Conservation (phyloP, 1,284 basidiomycete genomes). For the Puccinia polysora region DNA sequence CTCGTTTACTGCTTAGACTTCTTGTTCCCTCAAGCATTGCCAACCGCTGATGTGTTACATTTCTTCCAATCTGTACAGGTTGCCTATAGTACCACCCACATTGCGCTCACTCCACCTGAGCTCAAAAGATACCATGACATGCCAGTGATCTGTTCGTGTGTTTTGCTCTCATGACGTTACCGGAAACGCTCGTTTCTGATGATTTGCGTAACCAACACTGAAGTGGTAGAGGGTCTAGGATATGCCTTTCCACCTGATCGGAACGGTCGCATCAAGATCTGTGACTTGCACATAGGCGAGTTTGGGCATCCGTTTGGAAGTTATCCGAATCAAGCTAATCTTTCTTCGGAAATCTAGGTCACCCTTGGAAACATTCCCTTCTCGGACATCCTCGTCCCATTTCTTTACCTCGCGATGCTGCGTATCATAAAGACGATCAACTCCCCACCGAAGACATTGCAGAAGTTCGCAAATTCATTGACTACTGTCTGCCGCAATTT, state of each 20-base stretch:
- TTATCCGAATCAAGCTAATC: background rate
- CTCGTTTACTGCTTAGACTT: background rate
- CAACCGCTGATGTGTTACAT: no score
- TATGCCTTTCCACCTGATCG: constrained; percentile 38
- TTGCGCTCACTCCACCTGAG: constrained; percentile 31
- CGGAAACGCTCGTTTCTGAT: background rate
- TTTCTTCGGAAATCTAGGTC: background rate
- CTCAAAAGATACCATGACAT: constrained; percentile 26
- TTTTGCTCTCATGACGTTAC: background rate
- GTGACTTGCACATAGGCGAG: constrained; percentile 37
- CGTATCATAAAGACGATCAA: constrained; percentile 30
- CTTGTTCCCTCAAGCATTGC: no score
- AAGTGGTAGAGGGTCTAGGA: constrained; percentile 32
- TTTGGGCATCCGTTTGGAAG: background rate
- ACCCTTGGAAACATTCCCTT: constrained; percentile 26
- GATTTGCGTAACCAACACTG: background rate
- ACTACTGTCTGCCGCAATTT: constrained; percentile 41
- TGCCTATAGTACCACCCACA: constrained; percentile 35
- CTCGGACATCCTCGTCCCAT: constrained; percentile 3
- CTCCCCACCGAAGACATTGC: constrained; percentile 26
- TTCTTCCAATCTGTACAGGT: no score
- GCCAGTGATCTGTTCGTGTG: constrained; percentile 30
- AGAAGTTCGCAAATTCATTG: constrained; percentile 22
- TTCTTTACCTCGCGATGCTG: constrained; percentile 30
- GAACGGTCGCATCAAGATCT: constrained; percentile 32